Base-by-base conservation (phyloP, 2,329 filamentous ascomycete genomes). In the Pyricularia sp. region DNA sequence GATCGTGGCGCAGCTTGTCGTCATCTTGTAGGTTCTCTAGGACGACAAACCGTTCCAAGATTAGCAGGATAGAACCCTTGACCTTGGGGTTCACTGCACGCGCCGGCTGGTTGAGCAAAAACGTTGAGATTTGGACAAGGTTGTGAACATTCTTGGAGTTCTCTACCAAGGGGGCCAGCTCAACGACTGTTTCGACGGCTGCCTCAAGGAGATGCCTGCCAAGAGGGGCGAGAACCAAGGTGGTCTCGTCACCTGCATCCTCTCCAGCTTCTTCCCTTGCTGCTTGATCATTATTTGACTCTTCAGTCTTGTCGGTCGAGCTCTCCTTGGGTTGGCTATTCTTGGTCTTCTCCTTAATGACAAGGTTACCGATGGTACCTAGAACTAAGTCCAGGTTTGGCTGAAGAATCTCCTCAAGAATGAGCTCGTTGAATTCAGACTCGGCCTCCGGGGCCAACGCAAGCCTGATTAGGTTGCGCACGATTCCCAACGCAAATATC, bases 61-160 rank as follows among this genome's bases (percentile, higher is more conserved):
- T 90, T 60, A 87, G 82, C 49, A 99, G 78, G 40, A 99, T 81
- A 24, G 88, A 86, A 7, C 89, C 85, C 78, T 97, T 97, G 8
- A 89, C 89, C 70, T 86, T 90, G 0, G 91, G 90, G 68, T 84
- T 93, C 40, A 97, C 91, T 64, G 88, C 83, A 67, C 90, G 87
- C 28, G 89, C 85, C n/a, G 93, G 92, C 70, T 96, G 92, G 68
- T 89, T 86, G 35, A 97, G 82, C 44, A 97, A 81, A 73, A 89
- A 93, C 10, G 88, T 87, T 1, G 89, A 88, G 62, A 96, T 91
- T 66, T 88, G 85, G 49, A 96, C 84, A 65, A 97, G 82, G 60
- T 88, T 87, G n/a, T 84, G 84, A 19, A 90, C 87, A 70, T 94
- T 89, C 7, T 84, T 79, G 65, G 86, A 79, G 68, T 85, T 80